Base-by-base conservation (phyloP, 306 rosid species). In the Styphnolobium japonicum region DNA sequence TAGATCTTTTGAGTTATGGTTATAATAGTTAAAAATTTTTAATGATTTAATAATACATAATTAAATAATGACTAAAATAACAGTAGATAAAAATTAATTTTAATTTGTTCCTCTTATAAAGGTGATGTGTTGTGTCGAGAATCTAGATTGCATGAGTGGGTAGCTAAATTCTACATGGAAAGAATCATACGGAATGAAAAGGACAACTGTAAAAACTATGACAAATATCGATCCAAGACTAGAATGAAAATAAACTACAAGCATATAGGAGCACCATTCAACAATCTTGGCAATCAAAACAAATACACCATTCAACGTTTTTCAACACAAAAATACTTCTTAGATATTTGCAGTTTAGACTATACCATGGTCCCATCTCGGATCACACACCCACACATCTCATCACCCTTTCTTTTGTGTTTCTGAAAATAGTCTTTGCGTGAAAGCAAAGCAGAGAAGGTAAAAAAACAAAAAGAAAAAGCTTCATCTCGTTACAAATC, bases 391-490 rank as follows among this genome's bases (percentile, higher is more conserved):
- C 78, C 88, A 82, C 88, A 80, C 67, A 78, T 76, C 70, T 67
- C 83, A 12, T 60, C 71, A 7, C 63, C 18, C 58, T 43, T 29
- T 29, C 65, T 61, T 80, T 57, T 68, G 87, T 87, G 85, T 81
- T 83, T 79, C 80, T 87, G 67, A 84, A 39, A 66, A 74, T 68
- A 82, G 86, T 51, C 95, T 88, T 88, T 70, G 87, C 89, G 92
- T 90, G 79, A 71, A 89, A 90, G 92, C 88, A 70, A 92, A 89
- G 88, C 73, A 63, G 7, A 23, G 53, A 75, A 31, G 48, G 57
- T 23, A 22, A 36, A 34, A 25, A 22, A 40, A 80, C 0, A 64
- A 34, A 43, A 27, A 18, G n/a, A 48, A 22, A 69, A 37, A 37
- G 23, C 43, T 60, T 51, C 10, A 69, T 75, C 83, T 82, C 15